Conservation (phyloP, 179 eudicot genomes). For the Amaranthus tricolor region DNA sequence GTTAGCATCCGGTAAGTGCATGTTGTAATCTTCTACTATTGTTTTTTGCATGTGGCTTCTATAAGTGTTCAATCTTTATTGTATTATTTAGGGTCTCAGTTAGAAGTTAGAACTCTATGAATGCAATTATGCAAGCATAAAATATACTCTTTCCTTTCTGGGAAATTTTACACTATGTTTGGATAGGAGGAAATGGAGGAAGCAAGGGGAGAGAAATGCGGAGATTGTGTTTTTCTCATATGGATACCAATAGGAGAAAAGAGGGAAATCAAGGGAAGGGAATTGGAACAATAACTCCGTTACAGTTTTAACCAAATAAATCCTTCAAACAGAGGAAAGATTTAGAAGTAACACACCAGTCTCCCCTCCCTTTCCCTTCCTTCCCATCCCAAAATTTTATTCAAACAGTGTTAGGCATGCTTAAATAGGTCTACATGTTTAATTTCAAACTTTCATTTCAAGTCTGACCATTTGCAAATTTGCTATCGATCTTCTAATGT, state of each 20-base stretch:
- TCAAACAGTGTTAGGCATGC: background rate
- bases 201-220: no score
- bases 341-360: no score
- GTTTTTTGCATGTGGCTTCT: conserved; percentile 3
- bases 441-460: background rate
- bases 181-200: no score
- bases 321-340: no score
- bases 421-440: background rate
- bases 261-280: no score
- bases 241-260: no score
- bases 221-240: no score
- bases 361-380: no score
- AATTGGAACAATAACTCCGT: no score
- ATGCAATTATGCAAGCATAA: background rate
- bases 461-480: background rate
- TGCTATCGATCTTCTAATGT: background rate
- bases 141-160: background rate
- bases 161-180: background rate
- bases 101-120: background rate
- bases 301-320: no score
- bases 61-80: background rate
- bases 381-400: no score
- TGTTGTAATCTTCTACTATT: conserved; percentile 10
- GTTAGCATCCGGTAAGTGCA: conserved; percentile 76
- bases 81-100: background rate